These are phyloP conservation scores for Parachaetomium inaequale DNA, from an alignment of 495 filamentous ascomycete genomes.

Conservation along the genomic window DNA sequence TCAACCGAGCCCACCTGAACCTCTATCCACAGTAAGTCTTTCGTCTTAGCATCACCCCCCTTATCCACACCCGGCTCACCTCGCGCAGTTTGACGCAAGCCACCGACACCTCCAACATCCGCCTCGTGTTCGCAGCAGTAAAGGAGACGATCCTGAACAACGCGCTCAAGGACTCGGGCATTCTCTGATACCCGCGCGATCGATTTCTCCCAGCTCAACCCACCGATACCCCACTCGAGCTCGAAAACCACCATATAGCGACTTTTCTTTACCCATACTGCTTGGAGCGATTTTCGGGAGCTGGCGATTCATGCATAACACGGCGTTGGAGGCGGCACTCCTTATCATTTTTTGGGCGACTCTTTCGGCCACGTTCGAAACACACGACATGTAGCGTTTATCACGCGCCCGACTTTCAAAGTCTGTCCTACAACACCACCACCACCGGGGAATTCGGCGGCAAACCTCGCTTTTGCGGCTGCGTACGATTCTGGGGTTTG, in stretches of 20 bases:
- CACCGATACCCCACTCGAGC: constrained; percentile 2
- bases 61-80: constrained; percentile 33
- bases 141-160: constrained; percentile 99
- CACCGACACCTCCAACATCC: constrained; percentile 97
- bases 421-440: neutral
- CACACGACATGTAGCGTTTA: neutral
- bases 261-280: constrained; percentile 9
- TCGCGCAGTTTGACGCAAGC: constrained; percentile 83
- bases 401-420: too few species aligned
- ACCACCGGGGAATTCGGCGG: neutral
- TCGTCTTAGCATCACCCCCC: too few species aligned
- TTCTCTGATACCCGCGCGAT: constrained; percentile 54
- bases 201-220: neutral
- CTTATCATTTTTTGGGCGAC: neutral
- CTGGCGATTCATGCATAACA: constrained; percentile 27
- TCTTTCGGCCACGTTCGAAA: neutral
- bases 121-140: constrained; percentile 93
- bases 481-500: neutral
- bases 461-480: neutral
- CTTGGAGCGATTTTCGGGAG: constrained; percentile 12
- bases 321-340: constrained; percentile 27
- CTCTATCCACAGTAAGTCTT: constrained; percentile 89
- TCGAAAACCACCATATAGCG: neutral
- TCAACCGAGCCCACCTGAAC: constrained; percentile 93
- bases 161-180: constrained; percentile 94